These are phyloP conservation scores for Candida incommunis DNA, from an alignment of 805 yeast species.

Conservation along the genomic window DNA sequence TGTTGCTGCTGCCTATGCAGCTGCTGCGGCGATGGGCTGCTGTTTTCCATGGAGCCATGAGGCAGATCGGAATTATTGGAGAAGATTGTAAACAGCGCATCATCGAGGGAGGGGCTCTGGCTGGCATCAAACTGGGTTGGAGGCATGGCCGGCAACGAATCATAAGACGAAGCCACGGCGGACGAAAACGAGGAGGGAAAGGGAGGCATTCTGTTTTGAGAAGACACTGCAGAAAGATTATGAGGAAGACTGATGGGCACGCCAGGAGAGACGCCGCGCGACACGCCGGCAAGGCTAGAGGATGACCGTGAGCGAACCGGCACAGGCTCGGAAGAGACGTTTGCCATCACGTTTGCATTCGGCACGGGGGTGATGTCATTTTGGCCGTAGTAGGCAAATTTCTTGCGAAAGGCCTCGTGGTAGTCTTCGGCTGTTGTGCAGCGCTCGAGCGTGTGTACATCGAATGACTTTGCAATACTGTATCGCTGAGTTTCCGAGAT, in stretches of 20 bases:
- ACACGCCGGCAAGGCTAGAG: neutral
- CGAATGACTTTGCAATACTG: constrained; percentile 1
- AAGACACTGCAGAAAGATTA: neutral
- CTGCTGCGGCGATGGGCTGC: too few relatives aligned
- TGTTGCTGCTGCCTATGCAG: neutral
- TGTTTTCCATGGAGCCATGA: neutral
- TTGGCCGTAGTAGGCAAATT: neutral
- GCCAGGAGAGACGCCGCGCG: neutral
- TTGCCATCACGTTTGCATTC: neutral
- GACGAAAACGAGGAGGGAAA: constrained; percentile 1
- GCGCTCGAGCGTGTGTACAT: neutral
- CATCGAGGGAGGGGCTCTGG: constrained; percentile 1
- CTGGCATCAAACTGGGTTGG: neutral
- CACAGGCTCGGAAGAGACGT: neutral
- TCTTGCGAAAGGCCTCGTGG: neutral
- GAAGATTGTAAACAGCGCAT: neutral
- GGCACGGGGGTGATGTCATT: neutral
- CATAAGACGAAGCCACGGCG: neutral
- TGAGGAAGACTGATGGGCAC: neutral
- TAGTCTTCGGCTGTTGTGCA: neutral
- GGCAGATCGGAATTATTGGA: neutral
- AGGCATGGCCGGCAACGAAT: neutral
- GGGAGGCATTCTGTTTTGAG: neutral
- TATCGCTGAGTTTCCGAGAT: neutral
- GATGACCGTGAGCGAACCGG: neutral